Evolutionary conservation across 305 asterid species (phyloP).

Genomic region (Fraxinus nigra): DNA sequence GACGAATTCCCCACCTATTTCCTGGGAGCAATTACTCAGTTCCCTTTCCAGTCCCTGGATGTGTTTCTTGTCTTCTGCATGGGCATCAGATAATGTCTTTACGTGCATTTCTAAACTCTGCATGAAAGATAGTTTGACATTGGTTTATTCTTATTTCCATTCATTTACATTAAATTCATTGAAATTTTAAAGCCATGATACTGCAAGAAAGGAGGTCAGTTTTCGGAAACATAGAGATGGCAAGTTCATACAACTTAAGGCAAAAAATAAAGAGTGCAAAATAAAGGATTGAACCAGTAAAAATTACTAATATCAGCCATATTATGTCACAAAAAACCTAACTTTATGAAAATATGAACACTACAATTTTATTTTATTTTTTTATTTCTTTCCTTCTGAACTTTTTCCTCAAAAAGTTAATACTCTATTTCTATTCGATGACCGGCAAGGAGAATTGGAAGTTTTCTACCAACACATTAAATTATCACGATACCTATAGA

Average conservation of each 20-base stretch:
- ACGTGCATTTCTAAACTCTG: constrained; percentile 75
- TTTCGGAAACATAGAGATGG: background rate
- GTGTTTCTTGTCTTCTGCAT: constrained; percentile 64
- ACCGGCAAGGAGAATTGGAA: background rate
- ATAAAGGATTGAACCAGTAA: background rate
- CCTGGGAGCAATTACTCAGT: constrained; percentile 68
- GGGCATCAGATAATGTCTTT: constrained; percentile 56
- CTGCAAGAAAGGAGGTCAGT: background rate
- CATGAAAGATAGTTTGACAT: constrained; percentile 26
- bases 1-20: constrained; percentile 62
- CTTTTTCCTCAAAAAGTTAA: background rate
- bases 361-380: background rate
- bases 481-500: background rate
- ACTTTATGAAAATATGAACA: background rate
- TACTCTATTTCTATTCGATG: background rate
- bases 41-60: constrained; percentile 78
- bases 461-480: background rate
- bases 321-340: background rate
- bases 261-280: background rate
- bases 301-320: background rate
- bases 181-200: constrained; percentile 5
- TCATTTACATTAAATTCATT: background rate
- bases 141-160: background rate
- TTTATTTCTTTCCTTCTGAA: background rate
- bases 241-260: background rate